Evolutionary conservation across 192 early-diverging fungal genomes (phyloP), one percentile per base, ranked within the genome.

Genomic region (Rhizophagus clarus): DNA sequence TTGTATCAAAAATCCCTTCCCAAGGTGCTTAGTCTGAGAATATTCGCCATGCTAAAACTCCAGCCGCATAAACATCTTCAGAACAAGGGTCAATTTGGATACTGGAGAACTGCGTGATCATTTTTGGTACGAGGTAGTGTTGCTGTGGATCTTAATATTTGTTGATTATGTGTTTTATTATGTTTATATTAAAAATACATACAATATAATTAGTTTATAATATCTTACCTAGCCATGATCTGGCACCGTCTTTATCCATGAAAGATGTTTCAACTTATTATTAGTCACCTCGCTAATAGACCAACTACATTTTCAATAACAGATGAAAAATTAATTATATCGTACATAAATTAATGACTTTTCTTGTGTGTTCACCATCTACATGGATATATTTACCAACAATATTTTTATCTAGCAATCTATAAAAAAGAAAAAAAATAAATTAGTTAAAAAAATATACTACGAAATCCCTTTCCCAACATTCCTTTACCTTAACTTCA

Each of bases 11-110:
- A 47, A 89, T 86, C 3, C 90, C 88, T 42, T 83, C 82, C 89
- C 90, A 91, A 8, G 89, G 90, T 15, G 88, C 89, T 20, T 87
- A 88, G n/a, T 87, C 89, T 5, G 88, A 84, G 82, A 81, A n/a
- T n/a, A n/a, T n/a, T n/a, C n/a, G n/a, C n/a, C n/a, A n/a, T n/a
- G n/a, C n/a, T n/a, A n/a, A n/a, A 0, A 91, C 86, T 6, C 90
- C 90, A 24, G 89, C 72, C 0, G 88, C 88, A 69, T 91, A 89
- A 73, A 89, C 85, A 72, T 91, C 89, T 51, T 90, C 88, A 2
- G 86, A 81, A 22, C 86, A 80, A 11, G 89, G 88, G 72, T 90
- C 84, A 11, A 88, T n/a, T 85, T 20, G 88, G 80, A 29, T 76
- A 74, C 0, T 84, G 75, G 17, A 91, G 56, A 0, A 87, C 76